A percentile compares a stretch with the other conserved stretches of the same genome.
Conservation (phyloP, 192 early-diverging fungal genomes). For the Entomortierella beljakovae region DNA sequence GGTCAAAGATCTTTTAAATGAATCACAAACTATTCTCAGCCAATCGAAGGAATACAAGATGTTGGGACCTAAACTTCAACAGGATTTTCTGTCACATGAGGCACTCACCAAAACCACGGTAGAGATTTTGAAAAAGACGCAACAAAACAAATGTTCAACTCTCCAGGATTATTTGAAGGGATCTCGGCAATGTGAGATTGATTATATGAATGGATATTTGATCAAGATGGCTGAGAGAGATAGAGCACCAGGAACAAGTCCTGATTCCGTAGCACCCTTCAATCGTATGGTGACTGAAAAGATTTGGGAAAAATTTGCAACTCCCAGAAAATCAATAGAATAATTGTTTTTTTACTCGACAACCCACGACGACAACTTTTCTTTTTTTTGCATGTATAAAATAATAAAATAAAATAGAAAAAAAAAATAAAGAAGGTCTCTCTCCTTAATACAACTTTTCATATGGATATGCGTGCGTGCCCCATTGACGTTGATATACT, state of each 20-base stretch:
- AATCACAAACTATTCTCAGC: slow-evolving; percentile 36
- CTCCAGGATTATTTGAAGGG: slow-evolving; percentile 70
- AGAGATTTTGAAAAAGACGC: slow-evolving; percentile 64
- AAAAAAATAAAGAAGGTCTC: neutral
- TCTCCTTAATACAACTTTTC: neutral
- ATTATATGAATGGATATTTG: slow-evolving; percentile 56
- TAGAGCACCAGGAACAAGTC: slow-evolving; percentile 19
- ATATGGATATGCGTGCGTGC: neutral
- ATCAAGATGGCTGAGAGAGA: slow-evolving; percentile 62
- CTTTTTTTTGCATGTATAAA: neutral
- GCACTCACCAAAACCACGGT: slow-evolving; percentile 60
- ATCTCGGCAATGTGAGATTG: slow-evolving; percentile 34
- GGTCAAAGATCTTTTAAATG: slow-evolving; percentile 34
- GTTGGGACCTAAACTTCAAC: slow-evolving; percentile 48
- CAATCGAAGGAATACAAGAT: slow-evolving; percentile 52
- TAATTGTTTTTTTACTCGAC: neutral
- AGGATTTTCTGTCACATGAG: slow-evolving; percentile 51
- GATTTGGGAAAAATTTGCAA: slow-evolving; percentile 46
- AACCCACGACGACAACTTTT: no score
- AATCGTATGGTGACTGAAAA: slow-evolving; percentile 36
- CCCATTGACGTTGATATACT: neutral
- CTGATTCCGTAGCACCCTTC: slow-evolving; percentile 8
- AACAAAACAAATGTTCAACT: slow-evolving; percentile 54
- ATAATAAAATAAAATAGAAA: neutral
- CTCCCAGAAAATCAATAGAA: slow-evolving; percentile 12